phyloP scores from a whole-genome alignment of 2,329 filamentous ascomycete species.

The Cordyceps cateniannulata region DNA sequence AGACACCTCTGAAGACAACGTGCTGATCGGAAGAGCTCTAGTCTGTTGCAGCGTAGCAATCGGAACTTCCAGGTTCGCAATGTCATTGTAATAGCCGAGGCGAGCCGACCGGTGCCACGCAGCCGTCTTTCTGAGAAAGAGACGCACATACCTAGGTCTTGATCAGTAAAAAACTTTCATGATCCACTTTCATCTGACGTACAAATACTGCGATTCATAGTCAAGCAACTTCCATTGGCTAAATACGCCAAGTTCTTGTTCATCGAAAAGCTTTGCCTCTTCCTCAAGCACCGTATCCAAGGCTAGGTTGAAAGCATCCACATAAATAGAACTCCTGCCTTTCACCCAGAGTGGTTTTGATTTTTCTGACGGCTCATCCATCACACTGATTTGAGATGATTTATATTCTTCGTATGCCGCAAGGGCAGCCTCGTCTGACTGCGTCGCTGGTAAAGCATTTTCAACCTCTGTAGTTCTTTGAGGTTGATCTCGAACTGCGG shows the following conservation, averaged over 20 bases:
- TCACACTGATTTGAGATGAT: slow-evolving; percentile 41
- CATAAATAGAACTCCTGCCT: slow-evolving; percentile 85
- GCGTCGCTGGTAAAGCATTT: slow-evolving; percentile 59
- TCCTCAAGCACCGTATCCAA: slow-evolving; percentile 84
- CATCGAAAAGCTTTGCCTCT: slow-evolving; percentile 80
- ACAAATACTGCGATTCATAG: slow-evolving; percentile 91
- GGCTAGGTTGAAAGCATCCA: slow-evolving; percentile 93
- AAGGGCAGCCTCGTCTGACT: slow-evolving; percentile 64
- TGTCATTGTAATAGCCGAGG: slow-evolving; percentile 75
- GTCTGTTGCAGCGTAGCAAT: slow-evolving; percentile 56
- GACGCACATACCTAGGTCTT: slow-evolving; percentile 66
- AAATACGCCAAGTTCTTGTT: slow-evolving; percentile 72
- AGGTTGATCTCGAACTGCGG: not conserved
- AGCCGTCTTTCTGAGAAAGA: slow-evolving; percentile 88
- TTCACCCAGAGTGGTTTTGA: slow-evolving; percentile 51
- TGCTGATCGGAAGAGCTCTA: slow-evolving; percentile 45
- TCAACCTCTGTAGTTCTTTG: slow-evolving; percentile 29
- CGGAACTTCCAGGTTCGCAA: slow-evolving; percentile 64
- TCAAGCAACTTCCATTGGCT: slow-evolving; percentile 62
- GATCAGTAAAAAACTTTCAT: slow-evolving; percentile 13
- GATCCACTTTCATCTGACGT: slow-evolving; percentile 26
- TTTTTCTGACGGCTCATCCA: slow-evolving; percentile 36
- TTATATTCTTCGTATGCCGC: slow-evolving; percentile 70
- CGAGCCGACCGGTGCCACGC: slow-evolving; percentile 81
- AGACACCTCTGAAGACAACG: slow-evolving; percentile 6